Evolutionary conservation across 805 yeast species (phyloP).

Genomic region (Schwanniomyces pseudopolymorphus): DNA sequence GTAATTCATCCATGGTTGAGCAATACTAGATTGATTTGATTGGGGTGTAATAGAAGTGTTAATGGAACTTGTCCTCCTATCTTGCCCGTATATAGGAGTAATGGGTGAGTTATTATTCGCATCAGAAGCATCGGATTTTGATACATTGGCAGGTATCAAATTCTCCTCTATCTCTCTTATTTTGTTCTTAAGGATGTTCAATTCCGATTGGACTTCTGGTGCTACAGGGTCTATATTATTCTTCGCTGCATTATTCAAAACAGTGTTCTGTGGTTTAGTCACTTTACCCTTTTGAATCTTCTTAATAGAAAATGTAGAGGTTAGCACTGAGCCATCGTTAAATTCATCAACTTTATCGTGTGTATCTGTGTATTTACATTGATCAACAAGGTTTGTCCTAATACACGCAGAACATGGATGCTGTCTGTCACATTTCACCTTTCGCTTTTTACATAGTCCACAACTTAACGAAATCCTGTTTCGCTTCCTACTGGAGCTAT

Average conservation of each 20-base stretch:
- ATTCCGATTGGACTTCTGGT: conserved; percentile 8
- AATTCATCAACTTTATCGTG: neutral
- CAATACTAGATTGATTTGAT: neutral
- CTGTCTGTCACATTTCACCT: conserved; percentile 38
- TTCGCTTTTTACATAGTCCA: conserved; percentile 32
- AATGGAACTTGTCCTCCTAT: neutral
- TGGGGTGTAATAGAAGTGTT: neutral
- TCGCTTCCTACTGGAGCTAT: conserved; percentile 13
- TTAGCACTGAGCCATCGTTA: neutral
- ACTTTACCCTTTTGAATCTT: neutral
- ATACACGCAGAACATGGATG: conserved; percentile 35
- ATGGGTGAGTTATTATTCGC: neutral
- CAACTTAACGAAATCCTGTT: conserved; percentile 33
- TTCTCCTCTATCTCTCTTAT: conserved; percentile 45
- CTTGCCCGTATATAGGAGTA: neutral
- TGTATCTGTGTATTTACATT: conserved; percentile 24
- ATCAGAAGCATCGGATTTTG: neutral
- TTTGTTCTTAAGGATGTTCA: conserved; percentile 39
- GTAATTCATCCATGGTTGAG: neutral
- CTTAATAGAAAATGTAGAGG: neutral
- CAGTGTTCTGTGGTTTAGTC: neutral
- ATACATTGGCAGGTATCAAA: neutral
- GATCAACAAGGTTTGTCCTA: conserved; percentile 19
- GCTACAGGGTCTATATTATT: neutral
- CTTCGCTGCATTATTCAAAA: neutral